phyloP scores from a whole-genome alignment of 371 early-diverging fungal genomes.

The Circinella umbellata region DNA sequence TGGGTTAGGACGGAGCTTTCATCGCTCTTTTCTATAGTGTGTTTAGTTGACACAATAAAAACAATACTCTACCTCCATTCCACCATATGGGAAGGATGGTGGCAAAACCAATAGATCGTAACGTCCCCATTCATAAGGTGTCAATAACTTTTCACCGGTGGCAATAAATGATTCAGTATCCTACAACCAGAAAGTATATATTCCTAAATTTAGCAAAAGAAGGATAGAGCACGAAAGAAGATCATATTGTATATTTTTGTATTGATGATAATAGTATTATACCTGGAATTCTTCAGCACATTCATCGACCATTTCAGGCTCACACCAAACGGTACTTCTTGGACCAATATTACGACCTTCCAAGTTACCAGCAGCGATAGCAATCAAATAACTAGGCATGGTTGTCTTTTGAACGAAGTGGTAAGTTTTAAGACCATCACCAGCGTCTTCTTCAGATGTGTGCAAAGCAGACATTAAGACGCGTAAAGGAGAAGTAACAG shows the following conservation, averaged over 20 bases:
- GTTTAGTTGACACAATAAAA: neutral
- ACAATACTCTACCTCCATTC: constrained; percentile 80
- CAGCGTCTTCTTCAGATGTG: constrained; percentile 49
- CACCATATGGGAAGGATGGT: constrained; percentile 92
- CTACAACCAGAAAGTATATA: neutral
- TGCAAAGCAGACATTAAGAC: constrained; percentile 51
- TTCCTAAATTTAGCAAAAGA: too few species aligned
- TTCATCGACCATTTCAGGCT: constrained; percentile 90
- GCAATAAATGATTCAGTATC: constrained; percentile 90
- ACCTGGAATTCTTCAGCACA: constrained; percentile 92
- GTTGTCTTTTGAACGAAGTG: constrained; percentile 75
- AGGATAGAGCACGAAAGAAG: neutral
- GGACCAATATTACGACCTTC: constrained; percentile 84
- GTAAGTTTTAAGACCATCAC: constrained; percentile 55
- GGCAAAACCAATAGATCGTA: constrained; percentile 92
- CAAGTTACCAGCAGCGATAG: constrained; percentile 91
- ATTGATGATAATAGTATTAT: neutral
- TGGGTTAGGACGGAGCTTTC: neutral
- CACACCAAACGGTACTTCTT: constrained; percentile 93
- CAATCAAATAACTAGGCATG: constrained; percentile 93
- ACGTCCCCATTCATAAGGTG: constrained; percentile 95
- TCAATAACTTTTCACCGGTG: constrained; percentile 85
- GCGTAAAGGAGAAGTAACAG: constrained; percentile 64
- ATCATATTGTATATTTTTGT: too few species aligned
- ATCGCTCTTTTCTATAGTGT: neutral